phyloP scores from a whole-genome alignment of 139 green algal species.

The Chlorella ohadii region DNA sequence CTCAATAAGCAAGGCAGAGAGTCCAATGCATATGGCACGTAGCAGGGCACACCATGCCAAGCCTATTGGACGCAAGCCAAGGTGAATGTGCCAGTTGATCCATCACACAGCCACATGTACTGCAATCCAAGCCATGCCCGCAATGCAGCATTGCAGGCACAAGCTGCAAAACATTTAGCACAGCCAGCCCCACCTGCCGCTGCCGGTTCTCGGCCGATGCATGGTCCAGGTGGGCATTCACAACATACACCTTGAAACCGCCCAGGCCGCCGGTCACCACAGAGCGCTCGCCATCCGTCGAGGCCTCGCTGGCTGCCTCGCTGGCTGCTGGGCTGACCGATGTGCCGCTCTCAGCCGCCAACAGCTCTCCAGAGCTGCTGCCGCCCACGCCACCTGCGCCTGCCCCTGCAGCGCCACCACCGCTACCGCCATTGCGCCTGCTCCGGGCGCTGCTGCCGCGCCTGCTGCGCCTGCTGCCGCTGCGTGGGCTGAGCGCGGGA shows the following conservation, averaged over 20 bases:
- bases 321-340: neutral
- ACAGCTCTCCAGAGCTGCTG: too few relatives aligned
- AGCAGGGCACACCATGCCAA: too few relatives aligned
- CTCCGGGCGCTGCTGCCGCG: constrained; percentile 4
- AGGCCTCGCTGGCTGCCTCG: neutral
- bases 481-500: neutral
- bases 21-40: too few relatives aligned
- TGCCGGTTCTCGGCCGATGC: constrained; percentile 30
- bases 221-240: constrained; percentile 67
- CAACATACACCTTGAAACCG: constrained; percentile 50
- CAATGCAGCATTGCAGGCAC: neutral
- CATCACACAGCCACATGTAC: too few relatives aligned
- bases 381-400: neutral
- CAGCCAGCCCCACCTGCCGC: constrained; percentile 19
- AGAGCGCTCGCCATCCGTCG: neutral
- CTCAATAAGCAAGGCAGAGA: too few relatives aligned
- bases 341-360: too few relatives aligned
- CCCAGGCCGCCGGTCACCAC: neutral
- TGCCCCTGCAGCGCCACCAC: too few relatives aligned
- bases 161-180: too few relatives aligned
- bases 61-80: too few relatives aligned
- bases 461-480: neutral
- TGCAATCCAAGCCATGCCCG: neutral
- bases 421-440: neutral
- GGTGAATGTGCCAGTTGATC: neutral